These are phyloP conservation scores for Scheffersomyces lignicola DNA, from an alignment of 1,139 yeast genomes.

Conservation along the genomic window DNA sequence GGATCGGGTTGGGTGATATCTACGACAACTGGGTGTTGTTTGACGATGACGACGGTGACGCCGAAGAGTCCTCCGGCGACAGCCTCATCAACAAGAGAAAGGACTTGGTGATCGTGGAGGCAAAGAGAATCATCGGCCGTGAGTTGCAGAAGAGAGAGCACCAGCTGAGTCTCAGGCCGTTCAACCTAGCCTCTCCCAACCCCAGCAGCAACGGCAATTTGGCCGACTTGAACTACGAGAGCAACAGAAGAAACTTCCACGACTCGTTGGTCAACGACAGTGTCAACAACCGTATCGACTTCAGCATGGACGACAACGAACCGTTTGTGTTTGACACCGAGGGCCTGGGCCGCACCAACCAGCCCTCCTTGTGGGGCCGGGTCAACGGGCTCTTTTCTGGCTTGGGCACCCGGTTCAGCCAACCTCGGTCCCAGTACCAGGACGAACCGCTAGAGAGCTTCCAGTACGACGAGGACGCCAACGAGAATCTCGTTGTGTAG, in stretches of 20 bases:
- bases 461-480: conserved; percentile 30
- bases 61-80: conserved; percentile 13
- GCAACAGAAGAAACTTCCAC: conserved; percentile 28
- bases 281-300: conserved; percentile 15
- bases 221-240: conserved; percentile 34
- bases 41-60: conserved; percentile 33
- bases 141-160: conserved; percentile 31
- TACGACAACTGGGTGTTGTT: conserved; percentile 57
- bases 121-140: conserved; percentile 39
- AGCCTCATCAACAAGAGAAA: conserved; percentile 24
- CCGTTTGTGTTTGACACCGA: conserved; percentile 1
- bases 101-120: conserved; percentile 44
- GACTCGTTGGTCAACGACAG: conserved; percentile 15
- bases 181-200: conserved; percentile 23
- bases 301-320: conserved; percentile 7
- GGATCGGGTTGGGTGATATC: conserved; percentile 48
- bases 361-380: conserved; percentile 20
- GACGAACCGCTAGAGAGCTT: conserved; percentile 22
- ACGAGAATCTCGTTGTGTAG: conserved; percentile 15
- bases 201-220: conserved; percentile 13
- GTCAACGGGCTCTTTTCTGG: conserved; percentile 27
- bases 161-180: conserved; percentile 26
- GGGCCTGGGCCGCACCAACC: neutral
- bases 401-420: conserved; percentile 14
- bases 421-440: conserved; percentile 12